A percentile compares a stretch with the other conserved stretches of the same genome.
Conservation (phyloP, 2,329 filamentous ascomycete genomes). For the Fusarium sp. region DNA sequence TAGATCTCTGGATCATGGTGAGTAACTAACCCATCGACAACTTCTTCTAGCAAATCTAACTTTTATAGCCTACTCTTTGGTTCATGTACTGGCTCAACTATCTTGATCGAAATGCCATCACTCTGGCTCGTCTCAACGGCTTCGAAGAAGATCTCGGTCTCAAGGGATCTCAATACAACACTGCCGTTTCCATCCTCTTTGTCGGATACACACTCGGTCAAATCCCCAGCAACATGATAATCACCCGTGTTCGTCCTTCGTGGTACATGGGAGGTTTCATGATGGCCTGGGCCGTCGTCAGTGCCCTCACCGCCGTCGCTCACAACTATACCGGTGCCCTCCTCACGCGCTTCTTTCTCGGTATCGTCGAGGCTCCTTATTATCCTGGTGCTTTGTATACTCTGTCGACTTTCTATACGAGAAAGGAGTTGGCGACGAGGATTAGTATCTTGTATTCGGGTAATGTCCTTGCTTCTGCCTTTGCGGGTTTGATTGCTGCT, state of each 20-base stretch:
- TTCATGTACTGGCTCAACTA: constrained; percentile 54
- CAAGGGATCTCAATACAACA: constrained; percentile 37
- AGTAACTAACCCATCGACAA: background rate
- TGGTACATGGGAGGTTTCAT: constrained; percentile 55
- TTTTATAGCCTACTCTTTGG: constrained; percentile 9
- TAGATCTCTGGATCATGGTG: constrained; percentile 17
- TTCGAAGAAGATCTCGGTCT: constrained; percentile 38
- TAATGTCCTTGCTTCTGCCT: constrained; percentile 46
- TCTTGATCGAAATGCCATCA: constrained; percentile 57
- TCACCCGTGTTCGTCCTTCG: constrained; percentile 51
- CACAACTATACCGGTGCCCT: constrained; percentile 60
- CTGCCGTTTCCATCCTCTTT: constrained; percentile 41
- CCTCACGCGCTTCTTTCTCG: constrained; percentile 53
- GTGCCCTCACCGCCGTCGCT: constrained; percentile 56
- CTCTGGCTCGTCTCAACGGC: constrained; percentile 48
- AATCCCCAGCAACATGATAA: constrained; percentile 53
- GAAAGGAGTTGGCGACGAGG: constrained; percentile 54
- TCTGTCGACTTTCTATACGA: constrained; percentile 63
- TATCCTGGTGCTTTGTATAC: constrained; percentile 50
- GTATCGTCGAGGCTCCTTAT: constrained; percentile 54
- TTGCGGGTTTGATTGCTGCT: constrained; percentile 55
- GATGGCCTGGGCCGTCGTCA: constrained; percentile 57
- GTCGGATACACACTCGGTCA: constrained; percentile 57
- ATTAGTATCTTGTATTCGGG: constrained; percentile 56
- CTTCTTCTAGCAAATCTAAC: no score